Evolutionary conservation across 202 grass and related monocot species (phyloP), one percentile per base, ranked within the genome.

Genomic region (Musa balbisiana): DNA sequence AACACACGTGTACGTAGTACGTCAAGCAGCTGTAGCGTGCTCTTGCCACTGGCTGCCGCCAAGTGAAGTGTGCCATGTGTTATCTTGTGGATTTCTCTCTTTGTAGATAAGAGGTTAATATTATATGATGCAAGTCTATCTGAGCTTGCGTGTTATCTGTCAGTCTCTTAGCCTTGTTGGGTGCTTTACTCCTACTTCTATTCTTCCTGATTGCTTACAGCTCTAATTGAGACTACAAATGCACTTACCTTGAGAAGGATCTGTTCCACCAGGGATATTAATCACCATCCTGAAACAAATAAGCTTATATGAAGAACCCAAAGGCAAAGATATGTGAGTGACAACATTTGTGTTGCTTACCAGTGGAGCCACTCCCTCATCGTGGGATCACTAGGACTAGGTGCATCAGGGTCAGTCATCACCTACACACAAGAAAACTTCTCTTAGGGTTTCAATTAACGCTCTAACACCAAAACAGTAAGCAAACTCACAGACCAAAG

Each of bases 391-490:
- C 92, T 96, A 20, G 92, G 92, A 58, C 92, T 92, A 11, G 89
- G 89, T 25, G 92, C 89, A 78, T 96, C 92, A 1, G 89, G 92
- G 65, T 96, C 92, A 65, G 87, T 90, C 89, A 92, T 92, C 53
- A 96, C 60, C 92, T 89, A 19, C 29, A 5, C 59, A 10, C 10
- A 5, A 65, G 33, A 43, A 43, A 43, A 43, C 33, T 43, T 43
- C 33, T 43, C 33, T 43, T 43, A 43, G 4, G 33, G 33, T 43
- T 43, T 6, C 33, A 43, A 43, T 43, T 43, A 43, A 43, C 33
- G 33, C 33, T 43, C 0, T 8, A 43, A 43, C 33, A 43, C 33
- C 33, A 43, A 6, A 43, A 43, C 33, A 8, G 33, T 43, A 43
- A 43, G 33, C 33, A 43, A 43, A 43, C 4, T 54, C 33, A 24